Evolutionary conservation across 148 eudicot species (phyloP).

Genomic region (Polygonum maritimum): DNA sequence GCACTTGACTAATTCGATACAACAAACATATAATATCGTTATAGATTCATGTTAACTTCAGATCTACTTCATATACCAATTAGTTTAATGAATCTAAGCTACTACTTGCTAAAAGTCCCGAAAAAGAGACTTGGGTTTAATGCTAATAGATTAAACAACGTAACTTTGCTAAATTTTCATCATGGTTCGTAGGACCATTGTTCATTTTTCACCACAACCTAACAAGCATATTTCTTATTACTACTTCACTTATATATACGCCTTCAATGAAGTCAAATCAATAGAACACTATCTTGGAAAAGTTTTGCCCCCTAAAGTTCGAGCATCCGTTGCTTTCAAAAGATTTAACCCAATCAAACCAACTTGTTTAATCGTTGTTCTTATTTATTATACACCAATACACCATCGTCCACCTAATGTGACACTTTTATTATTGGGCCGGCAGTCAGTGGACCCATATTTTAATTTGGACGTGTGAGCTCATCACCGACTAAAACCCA

Average conservation of each 20-base stretch:
- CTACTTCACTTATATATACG: background rate
- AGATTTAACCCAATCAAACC: background rate
- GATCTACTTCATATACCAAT: no score
- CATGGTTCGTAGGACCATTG: no score
- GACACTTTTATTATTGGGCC: background rate
- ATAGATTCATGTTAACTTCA: no score
- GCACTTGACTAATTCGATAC: no score
- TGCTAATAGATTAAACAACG: no score
- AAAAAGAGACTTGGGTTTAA: no score
- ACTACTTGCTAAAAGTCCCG: no score
- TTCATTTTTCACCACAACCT: no score
- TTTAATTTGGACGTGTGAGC: background rate
- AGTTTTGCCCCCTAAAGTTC: constrained; percentile 1
- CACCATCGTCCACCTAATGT: background rate
- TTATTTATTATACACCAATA: background rate
- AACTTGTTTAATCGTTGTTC: background rate
- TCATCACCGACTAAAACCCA: background rate
- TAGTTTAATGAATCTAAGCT: no score
- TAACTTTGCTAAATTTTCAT: no score
- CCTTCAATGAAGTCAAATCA: background rate
- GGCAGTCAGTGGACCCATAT: background rate
- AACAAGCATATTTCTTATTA: no score
- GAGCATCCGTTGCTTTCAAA: background rate
- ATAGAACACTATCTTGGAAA: background rate
- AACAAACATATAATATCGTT: no score